Percentiles rank a stretch among this genome's conserved stretches.
These are phyloP conservation scores for Rhinocladiella similis DNA, from an alignment of 2,329 filamentous ascomycete genomes.

Conservation along the genomic window DNA sequence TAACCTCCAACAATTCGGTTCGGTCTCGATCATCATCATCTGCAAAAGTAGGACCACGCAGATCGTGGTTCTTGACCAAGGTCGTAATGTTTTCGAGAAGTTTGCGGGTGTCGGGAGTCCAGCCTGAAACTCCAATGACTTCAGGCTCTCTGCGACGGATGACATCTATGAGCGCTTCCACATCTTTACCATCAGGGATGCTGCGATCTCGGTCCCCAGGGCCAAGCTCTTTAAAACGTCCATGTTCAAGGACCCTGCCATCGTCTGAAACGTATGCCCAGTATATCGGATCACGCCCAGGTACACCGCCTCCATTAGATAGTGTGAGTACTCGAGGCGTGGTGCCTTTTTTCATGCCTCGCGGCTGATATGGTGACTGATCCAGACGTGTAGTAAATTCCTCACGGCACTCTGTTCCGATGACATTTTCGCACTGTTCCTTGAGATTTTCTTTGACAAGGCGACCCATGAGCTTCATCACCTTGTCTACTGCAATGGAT, in stretches of 20 bases:
- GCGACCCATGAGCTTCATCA: constrained; percentile 81
- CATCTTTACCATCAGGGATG: constrained; percentile 63
- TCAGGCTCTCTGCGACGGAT: constrained; percentile 80
- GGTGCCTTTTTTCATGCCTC: constrained; percentile 86
- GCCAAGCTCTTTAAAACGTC: constrained; percentile 78
- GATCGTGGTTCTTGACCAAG: constrained; percentile 72
- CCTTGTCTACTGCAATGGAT: constrained; percentile 75
- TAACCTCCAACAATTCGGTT: constrained; percentile 78
- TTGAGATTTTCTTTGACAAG: constrained; percentile 93
- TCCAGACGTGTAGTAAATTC: constrained; percentile 88
- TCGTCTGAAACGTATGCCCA: constrained; percentile 96
- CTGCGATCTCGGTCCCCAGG: constrained; percentile 65
- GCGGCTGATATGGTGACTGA: constrained; percentile 93
- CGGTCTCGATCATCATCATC: constrained; percentile 77
- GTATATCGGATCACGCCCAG: constrained; percentile 72
- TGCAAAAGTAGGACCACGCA: constrained; percentile 79
- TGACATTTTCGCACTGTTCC: constrained; percentile 88
- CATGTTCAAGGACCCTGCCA: constrained; percentile 82
- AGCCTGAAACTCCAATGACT: constrained; percentile 86
- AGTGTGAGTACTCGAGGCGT: constrained; percentile 82
- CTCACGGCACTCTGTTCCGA: constrained; percentile 84
- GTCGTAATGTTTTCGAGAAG: constrained; percentile 79
- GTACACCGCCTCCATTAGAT: constrained; percentile 79
- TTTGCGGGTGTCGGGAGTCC: constrained; percentile 80
- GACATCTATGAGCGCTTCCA: constrained; percentile 73